These are phyloP conservation scores for Cyberlindnera lachancei DNA, from an alignment of 805 yeast species.

Conservation along the genomic window DNA sequence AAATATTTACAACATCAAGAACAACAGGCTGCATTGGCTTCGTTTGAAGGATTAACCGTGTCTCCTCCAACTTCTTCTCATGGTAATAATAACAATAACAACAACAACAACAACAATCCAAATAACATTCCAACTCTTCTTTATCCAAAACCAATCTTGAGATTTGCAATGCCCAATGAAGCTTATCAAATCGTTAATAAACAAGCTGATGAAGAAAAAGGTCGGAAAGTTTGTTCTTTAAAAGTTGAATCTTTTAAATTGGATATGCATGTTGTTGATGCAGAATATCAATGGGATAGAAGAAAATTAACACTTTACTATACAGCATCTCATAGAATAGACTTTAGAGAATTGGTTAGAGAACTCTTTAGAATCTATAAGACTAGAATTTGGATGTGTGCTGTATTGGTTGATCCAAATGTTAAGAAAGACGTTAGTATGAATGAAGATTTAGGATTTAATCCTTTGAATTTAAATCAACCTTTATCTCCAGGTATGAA, in stretches of 20 bases:
- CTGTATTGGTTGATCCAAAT: conserved; percentile 32
- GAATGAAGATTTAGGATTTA: conserved; percentile 1
- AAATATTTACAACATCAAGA: conserved; percentile 69
- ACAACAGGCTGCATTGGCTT: conserved; percentile 46
- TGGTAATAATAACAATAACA: not conserved
- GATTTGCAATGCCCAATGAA: conserved; percentile 73
- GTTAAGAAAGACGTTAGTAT: too few relatives aligned
- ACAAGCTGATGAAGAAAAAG: conserved; percentile 66
- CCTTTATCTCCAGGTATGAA: too few relatives aligned
- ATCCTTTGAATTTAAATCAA: too few relatives aligned
- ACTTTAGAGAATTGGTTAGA: conserved; percentile 66
- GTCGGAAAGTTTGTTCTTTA: conserved; percentile 27
- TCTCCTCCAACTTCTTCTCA: conserved; percentile 5
- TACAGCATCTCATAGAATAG: conserved; percentile 59
- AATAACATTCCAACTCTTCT: conserved; percentile 18
- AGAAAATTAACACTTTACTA: conserved; percentile 71
- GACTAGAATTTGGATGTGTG: conserved; percentile 82
- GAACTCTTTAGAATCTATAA: conserved; percentile 70
- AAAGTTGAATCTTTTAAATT: conserved; percentile 17
- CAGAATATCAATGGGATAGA: conserved; percentile 78
- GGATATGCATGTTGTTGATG: conserved; percentile 55
- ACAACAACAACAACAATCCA: conserved; percentile 2
- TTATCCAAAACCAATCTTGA: conserved; percentile 64
- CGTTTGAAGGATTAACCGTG: conserved; percentile 17
- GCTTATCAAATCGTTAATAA: conserved; percentile 53